phyloP scores from a whole-genome alignment of 768 basidiomycete species.

The Serendipita sp. region DNA sequence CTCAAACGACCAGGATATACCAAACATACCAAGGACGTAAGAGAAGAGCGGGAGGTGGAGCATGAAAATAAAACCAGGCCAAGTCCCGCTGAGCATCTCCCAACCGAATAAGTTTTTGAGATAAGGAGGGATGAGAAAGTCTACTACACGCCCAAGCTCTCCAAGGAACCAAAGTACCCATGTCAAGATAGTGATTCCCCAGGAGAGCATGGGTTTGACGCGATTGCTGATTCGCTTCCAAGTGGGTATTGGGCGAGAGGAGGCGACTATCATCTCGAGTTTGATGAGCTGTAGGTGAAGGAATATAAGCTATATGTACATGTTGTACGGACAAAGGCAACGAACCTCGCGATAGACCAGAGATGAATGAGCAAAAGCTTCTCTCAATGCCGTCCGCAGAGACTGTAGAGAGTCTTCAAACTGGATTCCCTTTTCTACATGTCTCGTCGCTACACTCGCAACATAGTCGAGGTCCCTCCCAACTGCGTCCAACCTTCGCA shows the following conservation, averaged over 20 bases:
- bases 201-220: not conserved
- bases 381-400: not conserved
- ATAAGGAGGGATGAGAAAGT: not conserved
- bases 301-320: too few relatives aligned
- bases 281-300: not conserved
- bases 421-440: not conserved
- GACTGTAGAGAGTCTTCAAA: not conserved
- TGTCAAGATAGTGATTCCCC: not conserved
- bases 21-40: not conserved
- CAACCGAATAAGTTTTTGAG: not conserved
- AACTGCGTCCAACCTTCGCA: not conserved
- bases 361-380: not conserved
- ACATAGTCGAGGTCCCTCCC: not conserved
- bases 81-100: not conserved
- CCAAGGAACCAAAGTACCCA: not conserved
- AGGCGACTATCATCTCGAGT: not conserved
- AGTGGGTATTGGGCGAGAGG: not conserved
- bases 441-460: not conserved
- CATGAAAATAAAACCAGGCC: not conserved
- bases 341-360: not conserved
- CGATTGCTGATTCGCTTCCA: constrained; percentile 1
- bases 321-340: not conserved
- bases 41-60: not conserved
- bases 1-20: not conserved
- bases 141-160: not conserved